Evolutionary conservation across 345 rosid species (phyloP).

Genomic region (Brassica rapa): DNA sequence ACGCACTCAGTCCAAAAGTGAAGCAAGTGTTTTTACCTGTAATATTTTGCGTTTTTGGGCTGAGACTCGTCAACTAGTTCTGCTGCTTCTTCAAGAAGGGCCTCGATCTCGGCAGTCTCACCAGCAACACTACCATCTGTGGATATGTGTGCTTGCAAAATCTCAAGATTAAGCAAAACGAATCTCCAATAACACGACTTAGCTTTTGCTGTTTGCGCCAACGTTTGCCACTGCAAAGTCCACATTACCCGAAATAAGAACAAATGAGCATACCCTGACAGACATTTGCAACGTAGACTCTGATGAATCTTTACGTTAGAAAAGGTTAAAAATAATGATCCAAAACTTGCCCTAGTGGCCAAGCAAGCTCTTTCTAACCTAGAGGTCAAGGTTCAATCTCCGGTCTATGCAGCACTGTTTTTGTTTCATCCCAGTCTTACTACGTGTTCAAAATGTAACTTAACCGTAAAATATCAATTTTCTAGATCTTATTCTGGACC

Average conservation of each 20-base stretch:
- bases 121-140: conserved; percentile 47
- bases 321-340: neutral
- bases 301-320: neutral
- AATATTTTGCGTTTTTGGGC: conserved; percentile 76
- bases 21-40: conserved; percentile 53
- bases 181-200: conserved; percentile 88
- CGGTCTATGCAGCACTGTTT: neutral
- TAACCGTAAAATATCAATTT: neutral
- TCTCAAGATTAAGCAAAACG: conserved; percentile 73
- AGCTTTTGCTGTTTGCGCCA: conserved; percentile 77
- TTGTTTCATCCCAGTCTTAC: neutral
- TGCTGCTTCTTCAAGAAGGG: conserved; percentile 90
- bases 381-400: neutral
- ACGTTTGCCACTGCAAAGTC: conserved; percentile 71
- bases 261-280: conserved; percentile 15
- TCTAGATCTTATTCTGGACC: neutral
- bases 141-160: conserved; percentile 64
- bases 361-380: neutral
- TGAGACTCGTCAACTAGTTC: conserved; percentile 85
- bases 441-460: neutral
- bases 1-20: neutral
- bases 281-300: neutral
- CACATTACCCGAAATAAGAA: conserved; percentile 19
- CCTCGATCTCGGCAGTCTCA: conserved; percentile 83
- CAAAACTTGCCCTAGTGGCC: conserved; percentile 1